Percentiles rank a stretch among this genome's conserved stretches.
Conservation (phyloP, 352 stramenopile genomes). For the Globisporangium apiculatum region DNA sequence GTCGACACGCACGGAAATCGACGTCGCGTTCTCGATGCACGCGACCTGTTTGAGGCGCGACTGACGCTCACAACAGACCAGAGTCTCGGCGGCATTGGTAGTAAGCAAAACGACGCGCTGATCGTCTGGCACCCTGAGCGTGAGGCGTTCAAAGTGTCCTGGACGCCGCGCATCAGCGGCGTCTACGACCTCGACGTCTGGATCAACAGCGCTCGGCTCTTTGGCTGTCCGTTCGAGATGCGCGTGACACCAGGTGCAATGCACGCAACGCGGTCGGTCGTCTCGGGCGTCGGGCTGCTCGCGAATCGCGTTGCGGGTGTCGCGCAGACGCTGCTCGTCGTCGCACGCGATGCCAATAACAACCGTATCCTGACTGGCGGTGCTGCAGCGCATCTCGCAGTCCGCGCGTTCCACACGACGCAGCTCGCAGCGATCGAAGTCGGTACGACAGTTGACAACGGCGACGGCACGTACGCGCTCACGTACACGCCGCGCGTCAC, state of each 20-base stretch:
- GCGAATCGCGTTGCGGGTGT: slow-evolving; percentile 37
- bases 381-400: slow-evolving; percentile 10
- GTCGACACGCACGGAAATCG: slow-evolving; percentile 42
- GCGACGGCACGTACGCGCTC: slow-evolving; percentile 40
- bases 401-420: slow-evolving; percentile 35
- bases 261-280: slow-evolving; percentile 29
- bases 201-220: slow-evolving; percentile 30
- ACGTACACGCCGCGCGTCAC: slow-evolving; percentile 35
- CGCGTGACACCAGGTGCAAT: slow-evolving; percentile 31
- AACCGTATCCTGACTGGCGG: slow-evolving; percentile 49
- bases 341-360: slow-evolving; percentile 41
- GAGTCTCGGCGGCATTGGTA: slow-evolving; percentile 43
- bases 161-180: slow-evolving; percentile 34
- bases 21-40: slow-evolving; percentile 13
- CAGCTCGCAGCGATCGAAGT: slow-evolving; percentile 18
- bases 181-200: slow-evolving; percentile 44
- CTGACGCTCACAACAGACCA: slow-evolving; percentile 32
- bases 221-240: slow-evolving; percentile 37
- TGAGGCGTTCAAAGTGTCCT: slow-evolving; percentile 20
- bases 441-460: slow-evolving; percentile 31
- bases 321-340: slow-evolving; percentile 29
- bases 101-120: slow-evolving; percentile 26
- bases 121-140: slow-evolving; percentile 18
- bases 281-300: slow-evolving; percentile 40
- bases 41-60: slow-evolving; percentile 26